phyloP scores from a whole-genome alignment of 169 alveolate genomes.

The Cyclospora cayetanensis region DNA sequence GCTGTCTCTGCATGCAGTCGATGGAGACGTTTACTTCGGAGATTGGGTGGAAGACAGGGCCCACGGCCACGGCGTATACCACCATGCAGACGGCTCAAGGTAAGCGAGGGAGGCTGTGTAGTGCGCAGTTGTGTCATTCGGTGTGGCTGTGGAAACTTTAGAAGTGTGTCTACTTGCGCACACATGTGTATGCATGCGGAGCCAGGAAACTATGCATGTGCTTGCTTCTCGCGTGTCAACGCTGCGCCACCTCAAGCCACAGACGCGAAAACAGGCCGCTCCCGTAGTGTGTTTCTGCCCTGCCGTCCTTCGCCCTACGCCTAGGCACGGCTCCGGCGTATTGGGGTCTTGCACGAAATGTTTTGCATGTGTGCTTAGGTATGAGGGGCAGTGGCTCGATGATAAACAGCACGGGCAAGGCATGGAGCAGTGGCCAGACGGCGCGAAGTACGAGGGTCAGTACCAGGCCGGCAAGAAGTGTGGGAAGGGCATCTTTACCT shows the following conservation, averaged over 20 bases:
- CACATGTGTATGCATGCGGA: no score
- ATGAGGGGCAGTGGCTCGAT: conserved; percentile 87
- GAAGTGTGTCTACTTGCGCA: neutral
- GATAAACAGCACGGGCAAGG: conserved; percentile 88
- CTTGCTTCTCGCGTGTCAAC: no score
- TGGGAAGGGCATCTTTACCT: conserved; percentile 8
- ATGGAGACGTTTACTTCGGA: conserved; percentile 86
- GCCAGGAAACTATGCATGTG: no score
- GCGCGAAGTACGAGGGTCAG: conserved; percentile 87
- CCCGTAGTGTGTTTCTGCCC: no score
- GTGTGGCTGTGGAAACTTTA: neutral
- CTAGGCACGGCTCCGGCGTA: no score
- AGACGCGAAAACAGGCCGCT: no score
- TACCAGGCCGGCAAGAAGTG: conserved; percentile 72
- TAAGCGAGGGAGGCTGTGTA: no score
- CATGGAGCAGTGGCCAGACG: conserved; percentile 86
- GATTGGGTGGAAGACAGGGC: conserved; percentile 87
- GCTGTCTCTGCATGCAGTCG: no score
- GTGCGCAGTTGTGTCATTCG: no score
- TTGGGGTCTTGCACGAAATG: no score
- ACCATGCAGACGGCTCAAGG: conserved; percentile 85
- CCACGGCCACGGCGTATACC: conserved; percentile 86
- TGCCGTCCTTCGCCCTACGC: no score
- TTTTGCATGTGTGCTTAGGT: conserved; percentile 6
- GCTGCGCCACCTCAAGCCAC: no score